phyloP scores from a whole-genome alignment of 2,329 filamentous ascomycete species.

The Alternaria solani region DNA sequence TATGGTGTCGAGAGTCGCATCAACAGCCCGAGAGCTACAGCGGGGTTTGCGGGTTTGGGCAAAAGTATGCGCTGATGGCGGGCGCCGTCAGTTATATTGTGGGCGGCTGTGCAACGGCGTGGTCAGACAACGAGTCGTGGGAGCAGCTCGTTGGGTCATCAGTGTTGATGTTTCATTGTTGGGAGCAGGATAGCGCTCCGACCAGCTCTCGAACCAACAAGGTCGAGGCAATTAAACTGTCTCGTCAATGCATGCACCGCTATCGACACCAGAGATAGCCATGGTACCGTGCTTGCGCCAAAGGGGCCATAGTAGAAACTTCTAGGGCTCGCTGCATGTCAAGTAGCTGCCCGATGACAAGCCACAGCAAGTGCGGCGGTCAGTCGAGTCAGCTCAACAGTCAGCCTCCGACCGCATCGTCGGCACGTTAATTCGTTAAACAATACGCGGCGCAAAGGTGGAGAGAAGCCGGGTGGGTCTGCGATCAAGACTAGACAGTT shows the following conservation, averaged over 20 bases:
- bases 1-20: constrained; percentile 25
- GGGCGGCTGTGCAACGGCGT: constrained; percentile 16
- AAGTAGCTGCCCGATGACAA: constrained; percentile 17
- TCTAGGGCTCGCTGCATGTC: constrained; percentile 9
- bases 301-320: constrained; percentile 12
- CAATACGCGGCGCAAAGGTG: constrained; percentile 18
- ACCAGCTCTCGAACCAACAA: constrained; percentile 26
- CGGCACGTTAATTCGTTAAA: constrained; percentile 18
- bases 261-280: constrained; percentile 1
- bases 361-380: constrained; percentile 15
- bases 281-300: neutral
- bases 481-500: constrained; percentile 12
- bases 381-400: constrained; percentile 20
- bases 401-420: constrained; percentile 22
- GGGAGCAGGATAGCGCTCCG: constrained; percentile 38
- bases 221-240: constrained; percentile 21
- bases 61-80: neutral
- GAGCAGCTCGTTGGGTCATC: constrained; percentile 17
- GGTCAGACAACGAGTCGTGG: constrained; percentile 12
- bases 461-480: constrained; percentile 22
- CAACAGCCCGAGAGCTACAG: constrained; percentile 16
- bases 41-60: constrained; percentile 9
- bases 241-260: constrained; percentile 23
- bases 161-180: constrained; percentile 39
- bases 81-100: constrained; percentile 7